Conservation (phyloP, 2,329 filamentous ascomycete species). For the Rutstroemia sp. region DNA sequence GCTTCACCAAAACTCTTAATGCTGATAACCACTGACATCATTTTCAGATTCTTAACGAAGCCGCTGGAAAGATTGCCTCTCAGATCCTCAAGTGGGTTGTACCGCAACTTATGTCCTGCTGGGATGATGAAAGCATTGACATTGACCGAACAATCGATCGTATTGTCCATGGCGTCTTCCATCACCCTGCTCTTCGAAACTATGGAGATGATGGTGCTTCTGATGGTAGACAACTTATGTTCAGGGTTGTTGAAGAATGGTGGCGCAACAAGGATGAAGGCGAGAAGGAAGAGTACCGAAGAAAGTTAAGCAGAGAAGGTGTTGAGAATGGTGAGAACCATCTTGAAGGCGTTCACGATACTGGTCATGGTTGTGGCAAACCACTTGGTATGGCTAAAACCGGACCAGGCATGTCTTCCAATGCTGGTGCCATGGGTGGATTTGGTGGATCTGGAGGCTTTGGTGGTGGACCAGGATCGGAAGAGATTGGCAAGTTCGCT, state of each 20-base stretch:
- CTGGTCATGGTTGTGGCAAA: constrained; percentile 74
- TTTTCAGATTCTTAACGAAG: constrained; percentile 65
- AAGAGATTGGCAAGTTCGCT: constrained; percentile 42
- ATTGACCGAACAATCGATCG: constrained; percentile 63
- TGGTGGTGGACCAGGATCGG: constrained; percentile 10
- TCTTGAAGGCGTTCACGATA: constrained; percentile 76
- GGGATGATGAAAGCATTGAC: constrained; percentile 71
- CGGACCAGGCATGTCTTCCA: constrained; percentile 40
- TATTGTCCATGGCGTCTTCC: constrained; percentile 76
- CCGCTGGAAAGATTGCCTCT: constrained; percentile 75
- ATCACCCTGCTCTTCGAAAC: constrained; percentile 75
- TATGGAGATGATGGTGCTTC: constrained; percentile 61
- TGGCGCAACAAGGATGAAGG: constrained; percentile 61
- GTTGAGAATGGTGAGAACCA: constrained; percentile 76
- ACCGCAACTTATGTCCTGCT: constrained; percentile 79
- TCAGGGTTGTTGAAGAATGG: constrained; percentile 73
- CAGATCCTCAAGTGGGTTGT: constrained; percentile 78
- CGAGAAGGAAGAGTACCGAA: constrained; percentile 60
- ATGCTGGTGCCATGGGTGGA: constrained; percentile 42
- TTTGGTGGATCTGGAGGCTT: constrained; percentile 43
- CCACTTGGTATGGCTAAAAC: constrained; percentile 67
- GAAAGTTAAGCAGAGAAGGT: constrained; percentile 70
- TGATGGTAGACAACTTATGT: constrained; percentile 72
- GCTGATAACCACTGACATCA: not conserved
- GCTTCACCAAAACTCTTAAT: not conserved